Percentiles rank a stretch among this genome's conserved stretches.
Conservation (phyloP, 2,329 filamentous ascomycete genomes). For the Claviceps sorghi region DNA sequence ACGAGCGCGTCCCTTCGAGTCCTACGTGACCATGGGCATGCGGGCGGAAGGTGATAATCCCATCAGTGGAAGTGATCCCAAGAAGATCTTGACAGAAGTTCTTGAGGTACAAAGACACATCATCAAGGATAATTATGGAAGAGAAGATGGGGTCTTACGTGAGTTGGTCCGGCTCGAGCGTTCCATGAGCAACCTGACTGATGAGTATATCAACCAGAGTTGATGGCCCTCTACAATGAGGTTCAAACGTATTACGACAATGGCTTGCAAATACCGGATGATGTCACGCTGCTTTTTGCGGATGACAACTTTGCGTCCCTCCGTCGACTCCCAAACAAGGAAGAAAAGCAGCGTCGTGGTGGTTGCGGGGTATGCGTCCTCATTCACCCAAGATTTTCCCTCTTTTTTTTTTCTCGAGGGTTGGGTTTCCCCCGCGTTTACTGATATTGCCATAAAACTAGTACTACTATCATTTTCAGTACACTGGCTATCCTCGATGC, state of each 20-base stretch:
- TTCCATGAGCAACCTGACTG: not conserved
- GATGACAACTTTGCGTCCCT: constrained; percentile 51
- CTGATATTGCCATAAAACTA: constrained; percentile 10
- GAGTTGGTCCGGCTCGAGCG: constrained; percentile 6
- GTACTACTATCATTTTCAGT: constrained; percentile 43
- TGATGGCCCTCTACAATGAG: constrained; percentile 53
- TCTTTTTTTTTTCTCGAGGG: no score
- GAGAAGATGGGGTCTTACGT: constrained; percentile 26
- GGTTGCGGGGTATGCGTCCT: constrained; percentile 35
- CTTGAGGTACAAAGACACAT: constrained; percentile 40
- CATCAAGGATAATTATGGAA: constrained; percentile 34
- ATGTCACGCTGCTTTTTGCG: constrained; percentile 46
- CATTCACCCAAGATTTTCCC: not conserved
- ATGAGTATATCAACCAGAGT: constrained; percentile 24
- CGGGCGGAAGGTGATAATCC: constrained; percentile 43
- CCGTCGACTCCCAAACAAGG: constrained; percentile 36
- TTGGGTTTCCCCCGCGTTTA: not conserved
- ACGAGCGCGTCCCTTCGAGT: constrained; percentile 40
- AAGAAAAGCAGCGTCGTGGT: constrained; percentile 37
- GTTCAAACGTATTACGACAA: constrained; percentile 48
- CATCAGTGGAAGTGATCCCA: constrained; percentile 35
- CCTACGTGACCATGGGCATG: constrained; percentile 45
- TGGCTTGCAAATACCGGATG: constrained; percentile 43
- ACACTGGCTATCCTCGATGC: constrained; percentile 44
- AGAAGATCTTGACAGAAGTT: constrained; percentile 35